Base-by-base conservation (phyloP, 208 protist species). In the Balamuthia mandrillaris region DNA sequence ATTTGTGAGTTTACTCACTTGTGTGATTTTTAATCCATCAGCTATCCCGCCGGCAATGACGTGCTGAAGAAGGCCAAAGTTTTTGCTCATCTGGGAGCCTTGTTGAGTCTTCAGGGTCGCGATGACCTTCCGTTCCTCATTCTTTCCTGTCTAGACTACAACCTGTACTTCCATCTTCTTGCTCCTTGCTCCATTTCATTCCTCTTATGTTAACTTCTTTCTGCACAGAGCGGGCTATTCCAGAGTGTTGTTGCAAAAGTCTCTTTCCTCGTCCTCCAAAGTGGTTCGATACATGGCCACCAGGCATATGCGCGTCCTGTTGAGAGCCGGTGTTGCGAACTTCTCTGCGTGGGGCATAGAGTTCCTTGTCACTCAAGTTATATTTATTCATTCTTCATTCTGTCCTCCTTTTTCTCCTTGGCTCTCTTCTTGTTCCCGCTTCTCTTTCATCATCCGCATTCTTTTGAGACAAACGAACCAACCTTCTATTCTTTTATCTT, bases 341-440 rank as follows among this genome's bases (percentile, higher is more conserved):
- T 92, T 92, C 42, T 74, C 35, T 37, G 37, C 35, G 14, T 92
- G 89, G 89, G 88, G 89, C 29, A 60, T 91, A 0, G 88, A 90
- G 9, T 70, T 89, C 6, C 68, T 91, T 4, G 81, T 86, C 41
- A 86, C 60, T 47, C 75, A 82, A 21, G 49, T n/a, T 24, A 68
- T n/a, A 56, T 21, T n/a, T n/a, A 56, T 16, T n/a, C n/a, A 56
- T 56, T 56, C 49, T n/a, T n/a, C 16, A 16, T 56, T 56, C n/a
- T 56, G 49, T 56, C 42, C 58, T 66, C 14, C 42, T 66, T 66
- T 66, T 14, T 14, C 6, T 14, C 42, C 42, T 6, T 14, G 18
- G 58, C n/a, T n/a, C n/a, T n/a, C n/a, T n/a, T n/a, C 33, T 37
- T 44, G 81, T 88, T 31, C 31, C 51, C 49, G 49, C 16, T 54